Evolutionary conservation across 2,329 filamentous ascomycete species (phyloP), one percentile per base, ranked within the genome.

Genomic region (Penicillium sp.): DNA sequence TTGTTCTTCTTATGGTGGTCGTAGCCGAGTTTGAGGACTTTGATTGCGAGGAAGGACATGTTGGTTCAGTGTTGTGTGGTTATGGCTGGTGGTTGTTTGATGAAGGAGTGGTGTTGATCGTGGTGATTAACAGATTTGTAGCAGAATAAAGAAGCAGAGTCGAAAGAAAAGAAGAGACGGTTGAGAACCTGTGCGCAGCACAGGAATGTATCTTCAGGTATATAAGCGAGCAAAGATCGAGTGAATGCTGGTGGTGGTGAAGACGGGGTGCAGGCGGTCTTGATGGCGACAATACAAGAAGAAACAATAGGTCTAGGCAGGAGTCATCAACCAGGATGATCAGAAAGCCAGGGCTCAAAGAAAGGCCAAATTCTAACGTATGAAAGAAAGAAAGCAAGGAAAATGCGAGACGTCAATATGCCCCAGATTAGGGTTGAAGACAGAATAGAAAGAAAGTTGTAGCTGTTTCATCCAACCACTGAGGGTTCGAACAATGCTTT

Each of bases 1-100:
- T 64, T 63, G 57, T 65, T 58, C 17, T 69, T 68, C 46, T 68
- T 68, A 56, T 62, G 61, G 58, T 69, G 58, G 30, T 58, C 58
- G 50, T 54, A 48, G 54, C 67, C 68, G 24, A 66, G 32, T 49
- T 62, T 59, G 54, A 68, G 51, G 49, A 66, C 49, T 58, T 64
- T 68, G 46, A 66, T 23, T 43, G 63, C 44, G 43, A 68, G 33
- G 55, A 69, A 52, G 30, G 48, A 43, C 17, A 27, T 57, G 45
- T 20, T 29, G 49, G 33, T 27, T n/a, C n/a, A n/a, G n/a, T n/a
- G n/a, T n/a, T n/a, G n/a, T n/a, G n/a, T 34, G 49, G 33, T 46
- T 37, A 13, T 51, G 18, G 37, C 20, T 36, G 15, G 3, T 4
- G 9, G 29, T 44, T 18, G 10, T 23, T 18, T 34, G 33, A 26